phyloP scores from a whole-genome alignment of 2,329 filamentous ascomycete species.

The Aspergillus awamori region DNA sequence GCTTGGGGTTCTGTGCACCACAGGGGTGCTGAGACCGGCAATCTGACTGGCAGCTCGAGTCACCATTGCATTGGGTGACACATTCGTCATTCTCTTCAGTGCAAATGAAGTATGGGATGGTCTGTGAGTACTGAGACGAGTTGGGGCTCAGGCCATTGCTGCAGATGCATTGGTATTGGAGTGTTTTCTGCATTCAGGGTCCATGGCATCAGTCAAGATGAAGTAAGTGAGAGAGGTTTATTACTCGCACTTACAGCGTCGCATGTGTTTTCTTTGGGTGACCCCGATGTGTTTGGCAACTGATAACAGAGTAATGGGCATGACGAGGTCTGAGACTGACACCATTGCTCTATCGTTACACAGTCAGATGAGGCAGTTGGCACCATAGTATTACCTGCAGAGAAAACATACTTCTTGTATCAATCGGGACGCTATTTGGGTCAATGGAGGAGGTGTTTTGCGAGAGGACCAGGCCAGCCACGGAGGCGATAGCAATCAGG shows the following conservation, averaged over 20 bases:
- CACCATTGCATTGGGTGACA: constrained; percentile 52
- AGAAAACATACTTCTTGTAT: constrained; percentile 39
- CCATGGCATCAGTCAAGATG: constrained; percentile 5
- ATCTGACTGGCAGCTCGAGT: constrained; percentile 53
- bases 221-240: background rate
- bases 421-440: constrained; percentile 37
- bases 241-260: constrained; percentile 36
- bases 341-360: constrained; percentile 45
- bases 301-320: constrained; percentile 52
- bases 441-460: constrained; percentile 39
- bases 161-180: constrained; percentile 62
- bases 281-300: constrained; percentile 37
- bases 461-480: constrained; percentile 35
- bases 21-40: constrained; percentile 62
- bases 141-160: constrained; percentile 58
- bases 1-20: constrained; percentile 61
- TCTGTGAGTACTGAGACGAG: constrained; percentile 63
- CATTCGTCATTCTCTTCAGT: constrained; percentile 60
- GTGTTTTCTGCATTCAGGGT: constrained; percentile 39
- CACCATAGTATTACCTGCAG: background rate
- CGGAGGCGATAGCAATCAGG: constrained; percentile 37
- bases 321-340: constrained; percentile 42
- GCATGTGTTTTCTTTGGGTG: constrained; percentile 44
- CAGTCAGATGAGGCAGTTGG: constrained; percentile 1
- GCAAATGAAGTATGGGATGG: constrained; percentile 65